Conservation (phyloP, 805 yeast genomes). For the Saturnispora galanensis region DNA sequence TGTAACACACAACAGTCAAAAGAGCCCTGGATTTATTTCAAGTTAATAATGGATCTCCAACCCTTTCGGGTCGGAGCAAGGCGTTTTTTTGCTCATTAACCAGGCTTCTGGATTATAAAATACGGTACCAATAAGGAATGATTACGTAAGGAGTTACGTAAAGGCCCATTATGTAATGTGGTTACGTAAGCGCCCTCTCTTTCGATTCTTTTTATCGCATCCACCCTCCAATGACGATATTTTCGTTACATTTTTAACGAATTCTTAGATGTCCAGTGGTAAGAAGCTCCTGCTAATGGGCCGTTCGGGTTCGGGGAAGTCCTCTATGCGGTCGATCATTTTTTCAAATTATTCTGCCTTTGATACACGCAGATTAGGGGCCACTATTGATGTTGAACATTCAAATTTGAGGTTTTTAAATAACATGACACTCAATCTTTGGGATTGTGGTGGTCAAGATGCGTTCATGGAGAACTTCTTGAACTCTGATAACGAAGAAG, state of each 20-base stretch:
- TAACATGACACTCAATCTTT: conserved; percentile 85
- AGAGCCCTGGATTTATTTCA: too few relatives aligned
- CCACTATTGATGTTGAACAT: conserved; percentile 98
- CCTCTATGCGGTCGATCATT: conserved; percentile 94
- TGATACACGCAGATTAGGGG: conserved; percentile 90
- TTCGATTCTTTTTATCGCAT: neutral
- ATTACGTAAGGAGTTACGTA: too few relatives aligned
- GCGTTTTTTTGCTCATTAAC: too few relatives aligned
- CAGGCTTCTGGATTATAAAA: too few relatives aligned
- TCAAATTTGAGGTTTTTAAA: conserved; percentile 88
- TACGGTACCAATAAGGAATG: too few relatives aligned
- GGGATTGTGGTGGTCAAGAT: conserved; percentile 99
- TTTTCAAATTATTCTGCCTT: conserved; percentile 94
- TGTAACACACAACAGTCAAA: too few relatives aligned
- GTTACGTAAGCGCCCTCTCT: neutral
- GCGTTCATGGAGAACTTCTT: conserved; percentile 87
- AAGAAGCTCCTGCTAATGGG: conserved; percentile 70
- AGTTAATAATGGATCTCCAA: too few relatives aligned
- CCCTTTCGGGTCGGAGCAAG: too few relatives aligned
- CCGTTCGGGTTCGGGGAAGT: conserved; percentile 94
- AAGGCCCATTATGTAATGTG: too few relatives aligned
- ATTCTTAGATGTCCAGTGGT: conserved; percentile 25
- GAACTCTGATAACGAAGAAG: conserved; percentile 18
- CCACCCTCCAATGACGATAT: neutral
- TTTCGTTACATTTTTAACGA: too few relatives aligned